Base-by-base conservation (phyloP, 2,329 filamentous ascomycete genomes). In the Phoma herbarum region DNA sequence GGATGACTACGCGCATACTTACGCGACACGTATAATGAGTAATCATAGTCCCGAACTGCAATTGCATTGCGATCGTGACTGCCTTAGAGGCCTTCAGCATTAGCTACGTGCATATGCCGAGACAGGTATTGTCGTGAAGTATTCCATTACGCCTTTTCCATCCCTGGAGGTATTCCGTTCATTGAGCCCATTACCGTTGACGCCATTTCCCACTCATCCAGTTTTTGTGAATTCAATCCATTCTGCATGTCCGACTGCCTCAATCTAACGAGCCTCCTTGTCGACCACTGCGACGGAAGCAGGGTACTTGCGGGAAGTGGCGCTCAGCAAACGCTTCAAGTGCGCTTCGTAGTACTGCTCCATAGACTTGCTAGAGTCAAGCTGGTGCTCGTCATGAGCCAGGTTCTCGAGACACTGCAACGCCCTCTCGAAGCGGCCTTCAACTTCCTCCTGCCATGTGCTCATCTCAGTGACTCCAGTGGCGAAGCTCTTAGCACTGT, bases 371-470 rank as follows among this genome's bases (percentile, higher is more conserved):
- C 57, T 64, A 1, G 62, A 43, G 23, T 73, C 64, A 1, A 50
- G 52, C 9, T 53, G 49, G 33, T 57, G 44, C 52, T 75, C 72
- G 35, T 76, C 74, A 8, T 60, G 26, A n/a, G 72, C 72, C n/a
- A 76, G 50, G 59, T 76, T 73, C 61, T 75, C 72, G 3, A 76
- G 64, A 20, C 63, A 62, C 55, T 63, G 29, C 23, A 70, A 48
- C 4, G 62, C 58, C 12, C 65, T 64, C 37, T 73, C 71, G 23
- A 73, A 48, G 8, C 49, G 31, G 2, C 70, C 68, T 48, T 73
- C 69, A 1, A 74, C 54, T n/a, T 75, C 71, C 20, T 73, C 72
- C 20, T 66, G 69, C 74, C 74, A 76, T 25, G 70, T 74, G 52
- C 61, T 73, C 62, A 71, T 70, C 61, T 76, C 74, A 2, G 65